phyloP scores from a whole-genome alignment of 768 basidiomycete genomes.

The Psilocybe tampanensis region DNA sequence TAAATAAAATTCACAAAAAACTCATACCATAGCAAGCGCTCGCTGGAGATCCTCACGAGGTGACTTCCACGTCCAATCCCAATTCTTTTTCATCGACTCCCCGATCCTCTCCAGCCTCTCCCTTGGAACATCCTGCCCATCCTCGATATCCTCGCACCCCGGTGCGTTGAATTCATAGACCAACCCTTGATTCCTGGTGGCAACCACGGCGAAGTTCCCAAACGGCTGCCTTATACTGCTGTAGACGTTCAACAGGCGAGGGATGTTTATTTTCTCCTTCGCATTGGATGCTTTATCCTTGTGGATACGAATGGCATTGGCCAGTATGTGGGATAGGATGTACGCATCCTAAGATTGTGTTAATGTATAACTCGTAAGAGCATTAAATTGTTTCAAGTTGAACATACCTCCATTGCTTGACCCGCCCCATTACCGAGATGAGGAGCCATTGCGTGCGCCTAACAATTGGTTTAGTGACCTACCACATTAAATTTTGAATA shows the following conservation, averaged over 20 bases:
- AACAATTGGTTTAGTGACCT: no score
- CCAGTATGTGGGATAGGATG: slow-evolving; percentile 42
- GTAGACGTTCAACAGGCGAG: slow-evolving; percentile 38
- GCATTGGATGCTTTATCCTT: not conserved
- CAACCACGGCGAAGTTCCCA: slow-evolving; percentile 33
- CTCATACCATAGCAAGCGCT: slow-evolving; percentile 11
- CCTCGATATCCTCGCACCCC: slow-evolving; percentile 22
- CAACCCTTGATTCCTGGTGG: slow-evolving; percentile 38
- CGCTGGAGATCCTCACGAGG: slow-evolving; percentile 27
- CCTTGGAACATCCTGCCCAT: slow-evolving; percentile 20
- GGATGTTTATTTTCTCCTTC: slow-evolving; percentile 28
- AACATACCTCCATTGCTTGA: slow-evolving; percentile 30
- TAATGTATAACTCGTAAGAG: slow-evolving; percentile 21
- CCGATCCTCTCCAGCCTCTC: slow-evolving; percentile 37
- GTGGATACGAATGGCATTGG: slow-evolving; percentile 34
- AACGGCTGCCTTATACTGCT: slow-evolving; percentile 48
- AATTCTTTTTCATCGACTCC: slow-evolving; percentile 41
- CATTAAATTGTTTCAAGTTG: no score
- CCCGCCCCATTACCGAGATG: slow-evolving; percentile 13
- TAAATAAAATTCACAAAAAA: no score
- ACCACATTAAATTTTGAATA: no score
- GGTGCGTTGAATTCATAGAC: slow-evolving; percentile 36
- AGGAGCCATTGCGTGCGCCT: slow-evolving; percentile 14
- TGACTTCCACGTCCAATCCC: slow-evolving; percentile 51
- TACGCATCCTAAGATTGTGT: slow-evolving; percentile 47